Base-by-base conservation (phyloP, 495 filamentous ascomycete species). In the Bacidia rubella region DNA sequence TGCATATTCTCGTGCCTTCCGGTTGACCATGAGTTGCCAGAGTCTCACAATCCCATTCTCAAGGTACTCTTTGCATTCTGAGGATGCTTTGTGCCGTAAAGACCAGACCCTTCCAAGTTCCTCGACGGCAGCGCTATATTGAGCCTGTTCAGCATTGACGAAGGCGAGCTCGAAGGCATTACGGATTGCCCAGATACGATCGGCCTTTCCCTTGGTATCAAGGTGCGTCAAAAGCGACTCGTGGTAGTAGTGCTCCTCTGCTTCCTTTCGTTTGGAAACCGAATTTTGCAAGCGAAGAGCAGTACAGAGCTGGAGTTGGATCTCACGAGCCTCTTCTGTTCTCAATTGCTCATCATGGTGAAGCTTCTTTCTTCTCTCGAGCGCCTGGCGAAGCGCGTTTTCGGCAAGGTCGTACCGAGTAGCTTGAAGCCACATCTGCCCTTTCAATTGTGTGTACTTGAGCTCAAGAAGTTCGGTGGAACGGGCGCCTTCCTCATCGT, bases 181-280 rank as follows among this genome's bases (percentile, higher is more conserved):
- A 11, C 48, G 32, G 22, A 51, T 51, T 51, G 48, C 48, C 48
- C 48, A 51, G 26, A 25, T 51, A 35, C 48, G 48, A 51, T 51
- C 48, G 21, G 26, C 48, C n/a, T 15, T 21, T 11, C 35, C 15
- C 21, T 51, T 19, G n/a, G 48, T 51, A 15, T 20, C 19, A 51
- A 51, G 48, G 21, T 40, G 26, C n/a, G 25, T 40, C 48, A 51
- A 27, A 35, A 21, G 44, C 21, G 44, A 47, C 15, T 17, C 44
- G 44, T 21, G 44, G 23, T 47, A 22, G 44, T 47, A 47, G 25
- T 19, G 21, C 21, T 47, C 44, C 44, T 47, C 44, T 47, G 44
- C 44, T 23, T 47, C 21, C 15, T 47, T 47, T 15, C 3, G 19
- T 23, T 47, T 47, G 44, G 44, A 47, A 15, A 11, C 21, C 44